Evolutionary conservation across 331 rosid genomes (phyloP), one percentile per base, ranked within the genome.

Genomic region (Malus hybrid): DNA sequence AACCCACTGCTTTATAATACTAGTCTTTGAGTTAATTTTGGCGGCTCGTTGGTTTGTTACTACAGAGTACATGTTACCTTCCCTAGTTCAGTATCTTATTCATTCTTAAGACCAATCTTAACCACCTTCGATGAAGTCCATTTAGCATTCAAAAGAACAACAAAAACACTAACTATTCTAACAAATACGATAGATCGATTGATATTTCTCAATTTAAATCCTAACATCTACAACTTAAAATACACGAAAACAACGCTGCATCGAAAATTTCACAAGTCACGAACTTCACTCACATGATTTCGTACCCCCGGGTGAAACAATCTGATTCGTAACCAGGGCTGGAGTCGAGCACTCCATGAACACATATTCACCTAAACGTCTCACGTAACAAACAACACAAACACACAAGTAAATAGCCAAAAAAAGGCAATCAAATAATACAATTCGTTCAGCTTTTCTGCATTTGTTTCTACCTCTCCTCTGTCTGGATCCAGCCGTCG

Each of bases 271-370:
- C 11, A 39, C 2, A 81, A 69, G 54, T 12, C 72, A 63, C 56
- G 77, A 76, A 80, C 10, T 32, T 29, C 11, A 31, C 99, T 72
- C 86, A 95, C 97, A 95, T 83, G 99, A 92, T 86, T 90, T 95
- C 42, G 81, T 83, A 36, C 83, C 74, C 32, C 97, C 96, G 31
- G 89, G 79, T 29, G 93, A 83, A 80, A 95, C 77, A 42, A 90
- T 86, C 85, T 90, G 96, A 81, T 90, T 92, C 52, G 97, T 86
- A 75, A 90, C 88, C 82, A 92, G 72, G 31, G 89, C 59, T 24
- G 86, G 87, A 10, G 91, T 83, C 5, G 92, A 84, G 82, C 86
- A 83, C 61, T 92, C 97, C 81, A 93, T 52, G 75, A 92, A 92
- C 67, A 83, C 88, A 77, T 86, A 65, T 84, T 95, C 99, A 71